Evolutionary conservation across 108 stramenopile species (phyloP).

Genomic region (Epipyxis sp.): DNA sequence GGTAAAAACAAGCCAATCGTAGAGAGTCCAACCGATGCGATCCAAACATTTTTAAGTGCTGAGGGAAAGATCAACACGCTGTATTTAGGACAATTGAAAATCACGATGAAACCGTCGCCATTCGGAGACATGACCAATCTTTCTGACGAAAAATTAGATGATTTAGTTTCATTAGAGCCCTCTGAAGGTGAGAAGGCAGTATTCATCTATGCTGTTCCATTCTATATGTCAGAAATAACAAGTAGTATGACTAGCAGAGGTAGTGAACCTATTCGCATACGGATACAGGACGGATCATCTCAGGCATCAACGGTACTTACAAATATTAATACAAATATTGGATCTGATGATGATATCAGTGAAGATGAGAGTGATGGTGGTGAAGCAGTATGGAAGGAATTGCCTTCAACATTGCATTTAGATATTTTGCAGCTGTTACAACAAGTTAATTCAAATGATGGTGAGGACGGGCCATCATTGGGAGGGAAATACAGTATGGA

Average conservation of each 20-base stretch:
- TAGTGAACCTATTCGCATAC: neutral
- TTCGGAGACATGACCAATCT: neutral
- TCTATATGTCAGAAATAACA: neutral
- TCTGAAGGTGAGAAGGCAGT: neutral
- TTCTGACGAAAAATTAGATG: neutral
- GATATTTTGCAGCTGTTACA: neutral
- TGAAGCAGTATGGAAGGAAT: neutral
- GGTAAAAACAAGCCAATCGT: conserved; percentile 85
- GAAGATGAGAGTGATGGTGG: neutral
- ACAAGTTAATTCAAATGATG: neutral
- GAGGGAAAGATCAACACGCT: neutral
- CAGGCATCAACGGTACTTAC: too few species aligned
- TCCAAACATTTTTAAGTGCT: neutral
- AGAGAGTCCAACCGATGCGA: conserved; percentile 74
- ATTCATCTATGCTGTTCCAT: neutral
- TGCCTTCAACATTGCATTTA: neutral
- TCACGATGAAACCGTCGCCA: neutral
- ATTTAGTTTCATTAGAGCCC: too few species aligned
- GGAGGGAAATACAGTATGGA: too few species aligned
- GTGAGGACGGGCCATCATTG: neutral
- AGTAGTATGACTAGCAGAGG: neutral
- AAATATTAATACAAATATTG: too few species aligned
- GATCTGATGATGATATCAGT: neutral
- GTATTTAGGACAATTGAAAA: neutral
- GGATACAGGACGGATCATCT: neutral